Evolutionary conservation across 2,329 filamentous ascomycete genomes (phyloP), one percentile per base, ranked within the genome.

Genomic region (Keithomyces neogunnii): DNA sequence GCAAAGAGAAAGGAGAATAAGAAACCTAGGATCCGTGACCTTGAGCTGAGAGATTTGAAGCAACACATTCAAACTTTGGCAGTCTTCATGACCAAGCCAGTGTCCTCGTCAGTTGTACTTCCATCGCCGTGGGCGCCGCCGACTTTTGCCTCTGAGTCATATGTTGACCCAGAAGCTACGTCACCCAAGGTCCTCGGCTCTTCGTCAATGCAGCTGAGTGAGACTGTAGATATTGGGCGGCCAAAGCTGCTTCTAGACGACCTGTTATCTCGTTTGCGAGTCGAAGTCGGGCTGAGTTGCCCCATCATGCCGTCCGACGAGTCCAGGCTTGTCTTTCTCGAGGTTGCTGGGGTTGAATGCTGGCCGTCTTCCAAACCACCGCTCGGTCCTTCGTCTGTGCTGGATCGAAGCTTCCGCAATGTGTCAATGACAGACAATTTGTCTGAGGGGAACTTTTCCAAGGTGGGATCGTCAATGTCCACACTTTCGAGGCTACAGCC

Each of bases 361-460:
- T 9, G 70, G 64, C 9, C 62, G 59, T 26, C 68, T 65, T 6
- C 71, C 66, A 30, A 71, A 62, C 5, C 62, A 58, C 0, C 68
- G 59, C 65, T 19, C 19, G 19, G 63, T 35, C 75, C 71, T 44
- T 70, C 71, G 39, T 66, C 64, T 1, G 72, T 64, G 42, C 72
- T 69, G 0, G 71, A 74, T 51, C 71, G 71, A 11, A 78, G 69
- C 48, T 70, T 72, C 5, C 72, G 70, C 11, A 78, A 65, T 1
- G 71, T 66, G 46, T 71, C 67, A 10, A 77, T 61, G 47, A 78
- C 74, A 5, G 70, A 72, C 0, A 66, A 63, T 13, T 67, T 66
- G 48, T 71, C 70, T 1, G 69, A 74, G 2, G 75, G 75, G 55
- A 78, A 77, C 19, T 60, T 64, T 54, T 77, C 75, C 7, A 78